phyloP scores from a whole-genome alignment of 2,329 filamentous ascomycete species.

The Purpureocillium lavendulum region DNA sequence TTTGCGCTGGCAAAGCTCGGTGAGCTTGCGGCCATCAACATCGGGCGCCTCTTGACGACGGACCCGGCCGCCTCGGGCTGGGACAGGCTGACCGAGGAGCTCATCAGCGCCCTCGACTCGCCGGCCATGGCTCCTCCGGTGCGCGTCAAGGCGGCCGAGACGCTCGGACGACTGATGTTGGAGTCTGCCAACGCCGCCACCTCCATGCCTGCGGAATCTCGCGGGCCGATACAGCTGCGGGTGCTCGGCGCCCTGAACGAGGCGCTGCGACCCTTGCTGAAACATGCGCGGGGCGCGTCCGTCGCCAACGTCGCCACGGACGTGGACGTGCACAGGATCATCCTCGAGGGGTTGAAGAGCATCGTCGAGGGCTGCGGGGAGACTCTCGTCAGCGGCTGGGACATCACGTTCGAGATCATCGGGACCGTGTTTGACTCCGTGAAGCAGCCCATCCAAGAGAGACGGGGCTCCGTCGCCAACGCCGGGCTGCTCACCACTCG shows the following conservation, averaged over 20 bases:
- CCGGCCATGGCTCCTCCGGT: constrained; percentile 40
- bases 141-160: constrained; percentile 53
- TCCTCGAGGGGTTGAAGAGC: constrained; percentile 71
- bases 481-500: constrained; percentile 37
- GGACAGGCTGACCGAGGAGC: constrained; percentile 52
- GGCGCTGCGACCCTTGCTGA: constrained; percentile 48
- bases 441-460: constrained; percentile 22
- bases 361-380: constrained; percentile 87
- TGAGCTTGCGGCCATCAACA: constrained; percentile 65
- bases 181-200: constrained; percentile 50
- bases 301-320: constrained; percentile 56
- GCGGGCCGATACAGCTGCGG: constrained; percentile 60
- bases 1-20: constrained; percentile 67
- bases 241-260: constrained; percentile 59
- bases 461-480: constrained; percentile 18
- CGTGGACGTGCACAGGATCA: constrained; percentile 70
- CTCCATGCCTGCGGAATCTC: constrained; percentile 37
- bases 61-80: constrained; percentile 66
- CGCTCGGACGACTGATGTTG: constrained; percentile 49
- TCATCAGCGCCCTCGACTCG: constrained; percentile 43
- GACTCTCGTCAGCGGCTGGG: constrained; percentile 74
- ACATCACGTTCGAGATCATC: constrained; percentile 76
- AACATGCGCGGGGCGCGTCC: constrained; percentile 40
- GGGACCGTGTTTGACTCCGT: constrained; percentile 68
- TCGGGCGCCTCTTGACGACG: constrained; percentile 63